Percentiles rank a stretch among this genome's conserved stretches.
These are phyloP conservation scores for Pseudoturritis turrita DNA, from an alignment of 345 rosid species.

Conservation along the genomic window DNA sequence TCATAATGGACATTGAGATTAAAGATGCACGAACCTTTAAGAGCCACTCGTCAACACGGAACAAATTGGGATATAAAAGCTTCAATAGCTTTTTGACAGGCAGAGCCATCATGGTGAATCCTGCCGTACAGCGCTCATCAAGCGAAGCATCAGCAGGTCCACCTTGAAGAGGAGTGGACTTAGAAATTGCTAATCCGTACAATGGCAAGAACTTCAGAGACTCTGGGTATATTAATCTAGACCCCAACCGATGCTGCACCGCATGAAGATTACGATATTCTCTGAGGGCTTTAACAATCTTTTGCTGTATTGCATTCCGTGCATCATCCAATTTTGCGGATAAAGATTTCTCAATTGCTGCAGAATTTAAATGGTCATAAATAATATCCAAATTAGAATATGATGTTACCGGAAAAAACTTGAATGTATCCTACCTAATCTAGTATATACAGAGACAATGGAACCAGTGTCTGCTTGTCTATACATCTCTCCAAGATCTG, in stretches of 20 bases:
- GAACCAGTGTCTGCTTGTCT: conserved; percentile 92
- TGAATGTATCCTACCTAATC: conserved; percentile 60
- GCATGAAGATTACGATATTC: conserved; percentile 89
- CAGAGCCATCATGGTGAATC: conserved; percentile 93
- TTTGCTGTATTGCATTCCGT: conserved; percentile 62
- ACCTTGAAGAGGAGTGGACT: conserved; percentile 83
- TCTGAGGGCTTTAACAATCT: conserved; percentile 84
- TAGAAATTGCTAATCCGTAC: conserved; percentile 83
- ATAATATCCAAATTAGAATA: conserved; percentile 16
- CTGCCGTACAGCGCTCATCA: conserved; percentile 93
- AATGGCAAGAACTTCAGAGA: conserved; percentile 74
- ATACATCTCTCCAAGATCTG: conserved; percentile 97
- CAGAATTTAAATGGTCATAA: conserved; percentile 27
- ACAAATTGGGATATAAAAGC: conserved; percentile 78
- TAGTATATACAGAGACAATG: conserved; percentile 70
- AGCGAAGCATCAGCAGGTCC: conserved; percentile 83
- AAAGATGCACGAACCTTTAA: conserved; percentile 45
- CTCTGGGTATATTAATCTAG: conserved; percentile 93
- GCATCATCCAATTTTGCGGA: conserved; percentile 93
- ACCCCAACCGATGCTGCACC: conserved; percentile 94
- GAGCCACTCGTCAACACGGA: conserved; percentile 82
- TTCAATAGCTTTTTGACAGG: conserved; percentile 85
- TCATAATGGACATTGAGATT: background rate
- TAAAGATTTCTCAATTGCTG: conserved; percentile 93
- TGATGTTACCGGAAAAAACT: conserved; percentile 4